Conservation (phyloP, 352 stramenopile species). For the Phytophthora capsici region DNA sequence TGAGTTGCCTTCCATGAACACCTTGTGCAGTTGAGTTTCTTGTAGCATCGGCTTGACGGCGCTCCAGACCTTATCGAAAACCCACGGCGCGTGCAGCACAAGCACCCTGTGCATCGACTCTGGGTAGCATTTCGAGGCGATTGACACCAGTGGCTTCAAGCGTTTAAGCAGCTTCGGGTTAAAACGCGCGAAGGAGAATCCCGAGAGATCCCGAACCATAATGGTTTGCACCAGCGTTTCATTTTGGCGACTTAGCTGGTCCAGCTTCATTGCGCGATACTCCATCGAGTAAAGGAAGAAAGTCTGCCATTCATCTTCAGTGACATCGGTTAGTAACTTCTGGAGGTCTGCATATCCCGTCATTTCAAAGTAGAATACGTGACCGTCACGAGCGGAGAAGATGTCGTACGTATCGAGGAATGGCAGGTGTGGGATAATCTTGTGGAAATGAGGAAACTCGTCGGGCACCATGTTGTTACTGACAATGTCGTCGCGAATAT, state of each 20-base stretch:
- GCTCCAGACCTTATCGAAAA: conserved; percentile 80
- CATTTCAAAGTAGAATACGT: conserved; percentile 80
- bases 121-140: conserved; percentile 72
- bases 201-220: conserved; percentile 67
- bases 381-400: conserved; percentile 38
- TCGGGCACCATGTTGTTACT: conserved; percentile 52
- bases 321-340: conserved; percentile 62
- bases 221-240: conserved; percentile 68
- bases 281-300: conserved; percentile 84
- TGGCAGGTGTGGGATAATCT: conserved; percentile 70
- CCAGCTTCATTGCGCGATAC: conserved; percentile 66
- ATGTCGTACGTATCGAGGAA: conserved; percentile 74
- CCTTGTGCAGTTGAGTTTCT: conserved; percentile 69
- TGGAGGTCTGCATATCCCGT: conserved; percentile 68
- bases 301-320: conserved; percentile 71
- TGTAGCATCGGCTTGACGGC: conserved; percentile 62
- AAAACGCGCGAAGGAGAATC: conserved; percentile 69
- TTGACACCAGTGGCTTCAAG: conserved; percentile 43
- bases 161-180: conserved; percentile 61
- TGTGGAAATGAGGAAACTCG: conserved; percentile 72
- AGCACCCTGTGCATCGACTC: conserved; percentile 65
- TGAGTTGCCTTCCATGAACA: conserved; percentile 60
- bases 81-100: conserved; percentile 67
- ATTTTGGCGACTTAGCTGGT: conserved; percentile 65
- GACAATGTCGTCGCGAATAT: conserved; percentile 62